These are phyloP conservation scores for Tolypocladium sp. DNA, from an alignment of 2,329 filamentous ascomycete species.

Conservation along the genomic window DNA sequence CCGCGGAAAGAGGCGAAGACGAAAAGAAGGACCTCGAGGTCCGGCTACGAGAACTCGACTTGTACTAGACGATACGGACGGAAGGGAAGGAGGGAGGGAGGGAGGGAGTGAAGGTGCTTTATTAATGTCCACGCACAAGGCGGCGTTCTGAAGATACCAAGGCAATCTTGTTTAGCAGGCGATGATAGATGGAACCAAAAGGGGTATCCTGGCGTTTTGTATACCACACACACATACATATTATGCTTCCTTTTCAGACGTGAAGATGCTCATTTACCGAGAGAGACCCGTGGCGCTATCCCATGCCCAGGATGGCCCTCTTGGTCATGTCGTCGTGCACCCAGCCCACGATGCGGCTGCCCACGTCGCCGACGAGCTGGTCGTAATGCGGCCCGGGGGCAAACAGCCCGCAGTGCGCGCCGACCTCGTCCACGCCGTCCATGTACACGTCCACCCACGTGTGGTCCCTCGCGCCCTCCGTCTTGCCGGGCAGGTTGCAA, in stretches of 20 bases:
- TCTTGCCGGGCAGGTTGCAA: constrained; percentile 58
- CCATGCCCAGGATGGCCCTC: constrained; percentile 24
- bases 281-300: background rate
- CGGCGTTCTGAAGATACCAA: background rate
- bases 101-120: background rate
- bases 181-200: background rate
- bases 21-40: constrained; percentile 16
- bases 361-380: constrained; percentile 65
- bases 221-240: background rate
- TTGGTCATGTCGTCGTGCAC: constrained; percentile 50
- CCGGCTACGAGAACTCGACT: constrained; percentile 21
- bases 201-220: background rate
- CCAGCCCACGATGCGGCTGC: constrained; percentile 58
- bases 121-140: background rate
- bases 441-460: constrained; percentile 76
- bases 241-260: background rate
- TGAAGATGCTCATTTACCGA: background rate
- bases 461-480: constrained; percentile 49
- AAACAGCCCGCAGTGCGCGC: constrained; percentile 78
- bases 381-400: constrained; percentile 66
- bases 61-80: constrained; percentile 16
- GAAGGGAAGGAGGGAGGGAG: no score
- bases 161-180: background rate
- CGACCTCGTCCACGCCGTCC: constrained; percentile 75
- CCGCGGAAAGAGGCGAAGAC: constrained; percentile 6